Evolutionary conservation across 306 rosid species (phyloP), one percentile per base, ranked within the genome.

Genomic region (Hippophae rhamnoides): DNA sequence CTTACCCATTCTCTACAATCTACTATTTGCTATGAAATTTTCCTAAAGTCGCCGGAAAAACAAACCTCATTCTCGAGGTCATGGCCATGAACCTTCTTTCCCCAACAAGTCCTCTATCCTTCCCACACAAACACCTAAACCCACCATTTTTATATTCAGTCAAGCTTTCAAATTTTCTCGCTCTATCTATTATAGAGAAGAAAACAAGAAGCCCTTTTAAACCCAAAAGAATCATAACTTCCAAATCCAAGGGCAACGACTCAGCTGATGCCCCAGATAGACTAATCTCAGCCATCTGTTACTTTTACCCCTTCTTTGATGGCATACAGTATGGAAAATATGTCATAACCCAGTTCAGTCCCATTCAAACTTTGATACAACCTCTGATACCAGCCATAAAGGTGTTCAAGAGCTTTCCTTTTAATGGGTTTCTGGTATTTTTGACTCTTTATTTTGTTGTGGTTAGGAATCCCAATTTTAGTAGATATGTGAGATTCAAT

Each of bases 221-320:
- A 45, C 63, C 68, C 52, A 77, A 75, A 73, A 71, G 46, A 9
- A 69, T 62, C 2, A 41, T 78, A 52, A 66, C 79, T 10, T 73
- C 82, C 73, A 82, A 78, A 71, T 90, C 96, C 81, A 83, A 87
- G 11, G 81, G 68, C 38, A 68, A 47, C 67, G 70, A 81, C 62
- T 74, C 95, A 7, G 92, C 73, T 1, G 96, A 90, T 70, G 66
- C 48, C 43, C 69, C 89, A 1, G 95, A 92, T 75, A 86, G 99
- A 43, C 47, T 92, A 9, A 87, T 92, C 75, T 82, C 99, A 3
- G 99, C 95, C 13, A 60, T 88, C 50, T 85, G 89, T 44, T 90
- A 90, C 74, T 85, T 90, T 67, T 90, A 87, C 82, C 98, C 98
- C 2, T 87, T 90, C 74, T 85, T 90, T 55, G 98, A 90, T 49